These are phyloP conservation scores for Candida parachauliodes DNA, from an alignment of 805 yeast genomes.

Conservation along the genomic window DNA sequence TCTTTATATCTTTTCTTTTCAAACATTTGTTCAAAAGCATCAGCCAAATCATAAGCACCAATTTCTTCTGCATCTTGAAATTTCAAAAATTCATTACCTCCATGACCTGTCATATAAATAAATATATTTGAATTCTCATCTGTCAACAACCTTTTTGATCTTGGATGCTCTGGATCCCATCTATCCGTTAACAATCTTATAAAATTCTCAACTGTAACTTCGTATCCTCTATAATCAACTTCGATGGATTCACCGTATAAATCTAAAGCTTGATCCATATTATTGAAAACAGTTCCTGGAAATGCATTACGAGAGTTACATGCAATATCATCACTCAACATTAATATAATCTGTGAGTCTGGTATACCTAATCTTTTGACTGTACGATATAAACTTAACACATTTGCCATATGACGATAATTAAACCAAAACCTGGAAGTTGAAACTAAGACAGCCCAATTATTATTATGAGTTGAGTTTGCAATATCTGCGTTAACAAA, in stretches of 20 bases:
- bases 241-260: slow-evolving; percentile 92
- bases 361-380: slow-evolving; percentile 96
- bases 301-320: slow-evolving; percentile 95
- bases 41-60: slow-evolving; percentile 92
- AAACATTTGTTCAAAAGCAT: slow-evolving; percentile 95
- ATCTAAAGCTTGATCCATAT: slow-evolving; percentile 87
- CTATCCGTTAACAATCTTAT: slow-evolving; percentile 90
- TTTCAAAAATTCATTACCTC: slow-evolving; percentile 95
- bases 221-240: slow-evolving; percentile 96
- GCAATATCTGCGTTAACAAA: neutral
- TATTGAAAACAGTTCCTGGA: slow-evolving; percentile 94
- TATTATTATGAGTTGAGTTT: slow-evolving; percentile 50
- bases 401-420: slow-evolving; percentile 97
- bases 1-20: slow-evolving; percentile 94
- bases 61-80: slow-evolving; percentile 99
- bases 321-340: slow-evolving; percentile 96
- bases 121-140: slow-evolving; percentile 94
- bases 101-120: slow-evolving; percentile 96
- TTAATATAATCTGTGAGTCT: slow-evolving; percentile 92
- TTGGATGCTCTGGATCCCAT: slow-evolving; percentile 92
- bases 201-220: slow-evolving; percentile 95
- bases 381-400: slow-evolving; percentile 87
- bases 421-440: slow-evolving; percentile 98
- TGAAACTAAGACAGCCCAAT: slow-evolving; percentile 87
- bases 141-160: slow-evolving; percentile 83